These are phyloP conservation scores for Xylariaceae sp. DNA, from an alignment of 2,329 filamentous ascomycete genomes.

Conservation along the genomic window DNA sequence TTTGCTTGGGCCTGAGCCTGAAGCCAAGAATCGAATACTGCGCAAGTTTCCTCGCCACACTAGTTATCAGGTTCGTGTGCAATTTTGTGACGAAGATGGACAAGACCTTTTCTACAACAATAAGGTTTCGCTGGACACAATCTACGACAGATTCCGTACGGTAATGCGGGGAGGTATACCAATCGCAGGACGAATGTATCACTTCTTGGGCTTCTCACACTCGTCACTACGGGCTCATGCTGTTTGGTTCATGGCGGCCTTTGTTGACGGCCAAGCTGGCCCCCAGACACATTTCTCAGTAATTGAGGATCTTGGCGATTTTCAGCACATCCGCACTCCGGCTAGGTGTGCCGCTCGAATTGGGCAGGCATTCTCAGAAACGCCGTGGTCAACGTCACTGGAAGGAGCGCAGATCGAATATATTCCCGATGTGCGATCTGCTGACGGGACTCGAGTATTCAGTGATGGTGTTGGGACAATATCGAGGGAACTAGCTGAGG, in stretches of 20 bases:
- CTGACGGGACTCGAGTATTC: conserved; percentile 54
- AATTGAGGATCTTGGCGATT: conserved; percentile 46
- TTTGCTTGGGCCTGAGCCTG: conserved; percentile 58
- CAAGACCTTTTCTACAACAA: conserved; percentile 57
- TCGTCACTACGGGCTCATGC: conserved; percentile 70
- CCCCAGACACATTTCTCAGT: conserved; percentile 38
- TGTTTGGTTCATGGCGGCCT: conserved; percentile 58
- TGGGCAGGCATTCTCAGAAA: conserved; percentile 71
- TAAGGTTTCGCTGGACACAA: conserved; percentile 40
- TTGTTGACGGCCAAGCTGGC: conserved; percentile 30
- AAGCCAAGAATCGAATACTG: conserved; percentile 66
- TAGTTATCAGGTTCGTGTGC: conserved; percentile 65
- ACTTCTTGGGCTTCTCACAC: conserved; percentile 74
- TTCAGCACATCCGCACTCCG: conserved; percentile 45
- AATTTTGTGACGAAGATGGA: conserved; percentile 71
- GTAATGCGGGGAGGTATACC: conserved; percentile 56
- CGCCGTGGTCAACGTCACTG: conserved; percentile 57
- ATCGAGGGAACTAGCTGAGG: conserved; percentile 53
- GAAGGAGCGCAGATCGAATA: conserved; percentile 26
- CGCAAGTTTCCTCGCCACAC: conserved; percentile 57
- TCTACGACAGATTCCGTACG: conserved; percentile 57
- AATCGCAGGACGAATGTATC: conserved; percentile 59
- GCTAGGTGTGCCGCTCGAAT: conserved; percentile 57
- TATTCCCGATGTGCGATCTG: conserved; percentile 50
- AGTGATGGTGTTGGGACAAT: conserved; percentile 78